Evolutionary conservation across 208 protist species (phyloP).

Genomic region (Lotmaria passim): DNA sequence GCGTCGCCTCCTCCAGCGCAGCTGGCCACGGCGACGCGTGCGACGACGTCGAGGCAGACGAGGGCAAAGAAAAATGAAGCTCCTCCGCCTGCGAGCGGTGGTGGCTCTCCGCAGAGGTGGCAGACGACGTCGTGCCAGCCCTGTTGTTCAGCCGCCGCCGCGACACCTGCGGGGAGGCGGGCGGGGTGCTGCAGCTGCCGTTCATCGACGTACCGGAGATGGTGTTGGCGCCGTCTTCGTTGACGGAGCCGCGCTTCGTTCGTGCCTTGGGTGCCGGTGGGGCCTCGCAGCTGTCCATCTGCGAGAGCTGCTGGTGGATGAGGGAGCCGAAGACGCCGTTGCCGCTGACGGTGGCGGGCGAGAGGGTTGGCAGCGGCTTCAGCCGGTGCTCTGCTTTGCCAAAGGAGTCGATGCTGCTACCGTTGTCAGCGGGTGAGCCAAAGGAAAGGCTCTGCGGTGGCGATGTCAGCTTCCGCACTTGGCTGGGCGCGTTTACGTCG

Average conservation of each 20-base stretch:
- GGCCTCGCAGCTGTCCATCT: conserved; percentile 23
- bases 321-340: conserved; percentile 15
- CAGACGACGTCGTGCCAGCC: not conserved
- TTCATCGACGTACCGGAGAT: conserved; percentile 6
- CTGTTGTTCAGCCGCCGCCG: not conserved
- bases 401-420: not conserved
- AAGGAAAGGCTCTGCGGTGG: not conserved
- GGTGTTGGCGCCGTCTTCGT: not conserved
- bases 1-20: not conserved
- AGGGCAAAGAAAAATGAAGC: conserved; percentile 1
- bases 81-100: not conserved
- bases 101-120: not conserved
- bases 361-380: conserved; percentile 7
- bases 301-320: conserved; percentile 14
- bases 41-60: conserved; percentile 10
- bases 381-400: conserved; percentile 1
- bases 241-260: conserved; percentile 14
- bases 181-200: conserved; percentile 12
- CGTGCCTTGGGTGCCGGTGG: conserved; percentile 17
- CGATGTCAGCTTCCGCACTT: not conserved
- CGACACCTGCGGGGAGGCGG: conserved; percentile 9
- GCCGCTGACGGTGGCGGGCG: not conserved
- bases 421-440: not conserved
- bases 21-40: conserved; percentile 3
- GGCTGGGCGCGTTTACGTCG: not conserved